Evolutionary conservation across 331 rosid species (phyloP).

Genomic region (Erythrophleum ivorense): DNA sequence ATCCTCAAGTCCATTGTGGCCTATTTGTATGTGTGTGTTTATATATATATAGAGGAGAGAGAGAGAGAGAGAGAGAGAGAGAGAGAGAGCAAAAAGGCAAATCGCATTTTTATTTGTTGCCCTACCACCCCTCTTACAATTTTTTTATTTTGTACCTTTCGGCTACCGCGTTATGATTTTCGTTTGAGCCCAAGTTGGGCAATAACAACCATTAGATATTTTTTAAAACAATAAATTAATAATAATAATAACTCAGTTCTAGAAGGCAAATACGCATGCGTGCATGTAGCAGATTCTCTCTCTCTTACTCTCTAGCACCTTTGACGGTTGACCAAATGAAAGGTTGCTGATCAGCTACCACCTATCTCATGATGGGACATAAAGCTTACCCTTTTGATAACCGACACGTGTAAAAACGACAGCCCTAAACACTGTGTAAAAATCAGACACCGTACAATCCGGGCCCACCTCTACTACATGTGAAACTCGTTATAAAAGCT

Average conservation of each 20-base stretch:
- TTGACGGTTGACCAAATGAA: constrained; percentile 12
- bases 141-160: background rate
- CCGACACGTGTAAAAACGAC: constrained; percentile 46
- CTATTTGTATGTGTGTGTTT: no score
- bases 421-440: background rate
- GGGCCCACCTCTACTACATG: constrained; percentile 13
- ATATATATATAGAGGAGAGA: background rate
- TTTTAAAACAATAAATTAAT: background rate
- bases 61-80: no score
- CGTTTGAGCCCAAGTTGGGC: background rate
- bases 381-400: constrained; percentile 6
- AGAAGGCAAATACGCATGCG: background rate
- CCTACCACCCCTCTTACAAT: background rate
- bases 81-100: background rate
- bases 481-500: background rate
- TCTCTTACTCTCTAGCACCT: background rate
- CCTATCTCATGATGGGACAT: constrained; percentile 12
- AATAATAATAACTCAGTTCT: background rate
- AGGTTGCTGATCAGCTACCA: background rate
- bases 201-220: background rate
- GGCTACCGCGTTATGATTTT: background rate
- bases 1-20: no score
- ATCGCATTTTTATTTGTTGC: background rate
- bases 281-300: background rate
- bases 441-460: background rate